These are phyloP conservation scores for Dentipellis sp. DNA, from an alignment of 768 basidiomycete genomes.

Conservation along the genomic window DNA sequence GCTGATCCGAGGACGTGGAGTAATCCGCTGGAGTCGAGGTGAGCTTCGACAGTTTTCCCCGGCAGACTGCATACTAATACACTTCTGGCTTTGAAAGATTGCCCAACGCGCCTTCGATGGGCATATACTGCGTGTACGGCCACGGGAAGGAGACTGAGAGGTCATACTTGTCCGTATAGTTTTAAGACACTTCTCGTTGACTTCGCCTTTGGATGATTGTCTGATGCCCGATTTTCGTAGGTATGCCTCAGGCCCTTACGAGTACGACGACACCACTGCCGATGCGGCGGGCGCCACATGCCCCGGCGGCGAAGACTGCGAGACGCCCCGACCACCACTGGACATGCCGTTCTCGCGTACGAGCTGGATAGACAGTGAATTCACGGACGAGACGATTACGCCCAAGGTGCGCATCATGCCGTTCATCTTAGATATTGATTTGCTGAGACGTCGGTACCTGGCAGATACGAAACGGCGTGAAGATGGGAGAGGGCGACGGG, in stretches of 20 bases:
- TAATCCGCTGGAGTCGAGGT: conserved; percentile 79
- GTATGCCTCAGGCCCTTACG: conserved; percentile 67
- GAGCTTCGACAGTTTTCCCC: neutral
- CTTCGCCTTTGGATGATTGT: no score
- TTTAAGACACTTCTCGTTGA: neutral
- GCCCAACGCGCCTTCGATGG: conserved; percentile 86
- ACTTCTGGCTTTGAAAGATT: conserved; percentile 35
- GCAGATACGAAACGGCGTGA: conserved; percentile 75
- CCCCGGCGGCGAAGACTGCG: conserved; percentile 35
- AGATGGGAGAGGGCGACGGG: conserved; percentile 92
- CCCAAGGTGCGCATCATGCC: conserved; percentile 38
- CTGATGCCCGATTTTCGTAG: conserved; percentile 20
- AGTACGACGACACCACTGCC: conserved; percentile 46
- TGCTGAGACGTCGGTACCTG: neutral
- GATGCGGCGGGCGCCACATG: conserved; percentile 39
- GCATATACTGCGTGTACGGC: conserved; percentile 89
- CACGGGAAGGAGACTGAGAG: conserved; percentile 95
- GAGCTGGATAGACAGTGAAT: conserved; percentile 82
- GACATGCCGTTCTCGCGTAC: conserved; percentile 46
- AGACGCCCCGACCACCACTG: conserved; percentile 30
- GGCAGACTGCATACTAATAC: neutral
- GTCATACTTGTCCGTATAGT: conserved; percentile 63
- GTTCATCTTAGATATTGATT: neutral
- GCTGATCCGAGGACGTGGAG: conserved; percentile 80
- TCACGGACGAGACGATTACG: conserved; percentile 49